Percentiles rank a stretch among this genome's conserved stretches.
Evolutionary conservation across 306 rosid species (phyloP).

Genomic region (Vigna nakashimae): DNA sequence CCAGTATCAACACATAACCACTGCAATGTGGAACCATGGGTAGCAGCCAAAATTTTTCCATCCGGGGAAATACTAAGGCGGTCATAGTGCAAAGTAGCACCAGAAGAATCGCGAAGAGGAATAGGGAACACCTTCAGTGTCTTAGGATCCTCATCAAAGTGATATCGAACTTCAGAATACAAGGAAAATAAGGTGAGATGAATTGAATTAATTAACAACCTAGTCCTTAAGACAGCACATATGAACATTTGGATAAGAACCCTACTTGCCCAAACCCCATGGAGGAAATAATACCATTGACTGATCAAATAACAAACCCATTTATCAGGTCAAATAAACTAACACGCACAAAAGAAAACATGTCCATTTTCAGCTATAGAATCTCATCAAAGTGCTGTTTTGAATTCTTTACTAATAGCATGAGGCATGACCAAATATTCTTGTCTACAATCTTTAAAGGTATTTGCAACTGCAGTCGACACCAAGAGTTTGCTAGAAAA

Average conservation of each 20-base stretch:
- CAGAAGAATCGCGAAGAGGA: slow-evolving; percentile 76
- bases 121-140: slow-evolving; percentile 87
- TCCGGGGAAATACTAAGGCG: slow-evolving; percentile 86
- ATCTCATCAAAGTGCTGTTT: slow-evolving; percentile 13
- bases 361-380: slow-evolving; percentile 27
- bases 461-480: slow-evolving; percentile 2
- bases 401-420: slow-evolving; percentile 23
- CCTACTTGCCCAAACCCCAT: slow-evolving; percentile 12
- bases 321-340: slow-evolving; percentile 12
- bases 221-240: not conserved
- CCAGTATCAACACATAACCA: slow-evolving; percentile 91
- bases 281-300: slow-evolving; percentile 3
- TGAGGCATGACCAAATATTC: not conserved
- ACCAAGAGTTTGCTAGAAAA: slow-evolving; percentile 15
- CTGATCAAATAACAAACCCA: slow-evolving; percentile 31
- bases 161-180: slow-evolving; percentile 81
- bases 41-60: slow-evolving; percentile 79
- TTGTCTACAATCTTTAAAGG: slow-evolving; percentile 7
- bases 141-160: slow-evolving; percentile 96
- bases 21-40: slow-evolving; percentile 90
- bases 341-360: not conserved
- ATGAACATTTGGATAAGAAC: slow-evolving; percentile 21
- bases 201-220: slow-evolving; percentile 26
- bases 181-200: slow-evolving; percentile 40
- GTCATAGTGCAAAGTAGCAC: slow-evolving; percentile 73